phyloP scores from a whole-genome alignment of 345 rosid genomes.

The Eucalyptus marginata region DNA sequence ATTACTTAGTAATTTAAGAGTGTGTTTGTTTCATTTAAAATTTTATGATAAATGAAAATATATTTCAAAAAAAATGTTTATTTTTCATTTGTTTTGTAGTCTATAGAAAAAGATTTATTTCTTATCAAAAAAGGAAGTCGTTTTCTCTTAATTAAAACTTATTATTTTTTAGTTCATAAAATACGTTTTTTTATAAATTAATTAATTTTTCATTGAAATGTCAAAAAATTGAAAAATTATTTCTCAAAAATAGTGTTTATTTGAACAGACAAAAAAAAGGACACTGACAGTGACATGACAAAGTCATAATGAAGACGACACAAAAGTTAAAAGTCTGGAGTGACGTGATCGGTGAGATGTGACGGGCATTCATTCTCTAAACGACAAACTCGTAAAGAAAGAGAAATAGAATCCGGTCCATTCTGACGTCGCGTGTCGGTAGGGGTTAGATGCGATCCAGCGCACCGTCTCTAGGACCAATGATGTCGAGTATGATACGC shows the following conservation, averaged over 20 bases:
- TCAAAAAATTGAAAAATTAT: neutral
- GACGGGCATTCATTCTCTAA: neutral
- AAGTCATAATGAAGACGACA: neutral
- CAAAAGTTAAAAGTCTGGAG: neutral
- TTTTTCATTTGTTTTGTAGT: neutral
- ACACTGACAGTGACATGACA: neutral
- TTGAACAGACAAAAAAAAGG: neutral
- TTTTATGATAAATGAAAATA: neutral
- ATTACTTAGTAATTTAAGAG: neutral
- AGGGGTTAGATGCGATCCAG: neutral
- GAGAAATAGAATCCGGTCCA: neutral
- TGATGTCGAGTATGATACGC: neutral
- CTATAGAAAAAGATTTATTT: no score
- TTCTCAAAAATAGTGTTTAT: neutral
- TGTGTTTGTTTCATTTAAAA: neutral
- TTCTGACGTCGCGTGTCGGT: neutral
- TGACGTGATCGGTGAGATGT: neutral
- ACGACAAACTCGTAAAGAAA: neutral
- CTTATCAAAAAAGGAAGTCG: neutral
- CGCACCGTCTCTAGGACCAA: neutral
- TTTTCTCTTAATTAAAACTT: accelerated
- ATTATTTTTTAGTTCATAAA: no score
- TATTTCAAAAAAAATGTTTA: neutral
- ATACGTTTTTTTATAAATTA: no score
- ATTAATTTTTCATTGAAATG: neutral